Base-by-base conservation (phyloP, 441 rosid species). In the Gossypium lobatum region DNA sequence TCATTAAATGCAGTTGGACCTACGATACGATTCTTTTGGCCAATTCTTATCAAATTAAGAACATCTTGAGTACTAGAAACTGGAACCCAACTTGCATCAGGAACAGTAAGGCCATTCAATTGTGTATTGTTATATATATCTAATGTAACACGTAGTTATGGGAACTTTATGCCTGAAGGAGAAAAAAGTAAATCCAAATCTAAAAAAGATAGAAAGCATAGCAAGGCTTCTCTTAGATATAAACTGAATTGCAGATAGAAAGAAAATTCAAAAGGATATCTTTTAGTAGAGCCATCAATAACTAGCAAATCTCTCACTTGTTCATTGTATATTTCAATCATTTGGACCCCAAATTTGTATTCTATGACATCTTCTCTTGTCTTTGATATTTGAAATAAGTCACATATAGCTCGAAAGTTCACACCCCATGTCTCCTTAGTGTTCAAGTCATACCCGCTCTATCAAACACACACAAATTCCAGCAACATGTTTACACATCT, bases 241-340 rank as follows among this genome's bases (percentile, higher is more conserved):
- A 39, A 39, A 61, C 21, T 64, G 54, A 64, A 39, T 5, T 64
- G 53, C 50, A 39, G 14, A 39, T 46, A 23, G 64, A 48, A 77
- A 62, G 2, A 54, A 31, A 53, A 14, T 18, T 4, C 54, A 2
- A 74, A 82, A 88, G 97, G 98, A 94, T 94, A 94, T 94, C 95
- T 94, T 87, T 90, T 88, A 45, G 70, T 81, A 55, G 95, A 89
- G 71, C 98, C 96, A 85, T 94, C 93, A 75, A 72, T 88, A 77
- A 90, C 96, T 64, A 94, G 75, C 55, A 94, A 80, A 82, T 92
- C 97, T 68, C 97, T 76, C 71, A 94, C 97, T 90, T 93, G 98
- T 82, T 93, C 97, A 77, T 93, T 92, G 73, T 93, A 93, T 78
- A 93, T 93, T 82, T 94, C 98, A 53, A 94, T 89, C 98, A 94